Evolutionary conservation across 164 flowering plant species (phyloP), one percentile per base, ranked within the genome.

Genomic region (Nymphaea colorata): DNA sequence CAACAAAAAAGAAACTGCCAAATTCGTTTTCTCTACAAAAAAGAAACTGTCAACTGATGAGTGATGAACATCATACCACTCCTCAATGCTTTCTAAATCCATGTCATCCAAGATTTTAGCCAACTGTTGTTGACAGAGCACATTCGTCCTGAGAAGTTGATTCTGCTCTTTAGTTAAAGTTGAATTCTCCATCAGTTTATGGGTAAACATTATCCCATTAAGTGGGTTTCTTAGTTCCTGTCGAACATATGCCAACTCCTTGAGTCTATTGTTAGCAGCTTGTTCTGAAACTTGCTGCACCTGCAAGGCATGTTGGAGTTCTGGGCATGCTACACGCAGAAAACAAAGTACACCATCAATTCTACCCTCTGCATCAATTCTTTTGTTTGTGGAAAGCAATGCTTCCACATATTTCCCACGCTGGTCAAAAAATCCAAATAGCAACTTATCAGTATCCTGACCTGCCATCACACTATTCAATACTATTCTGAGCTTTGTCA

Each of bases 241-340:
- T 17, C 85, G 87, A 64, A 89, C 51, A 70, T 86, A 87, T 14
- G 83, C 71, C 71, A 88, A 65, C 68, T 82, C 82, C 67, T 78
- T 85, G 17, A 79, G 81, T 70, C 82, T 82, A 67, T 72, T 74
- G 63, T 67, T 74, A 25, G 90, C 85, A 75, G 90, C 88, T 60
- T 81, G 81, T 70, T 90, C 90, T 11, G 93, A 84, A 62, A 84
- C 73, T 61, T 71, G 75, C 74, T 89, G 96, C 63, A 83, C 73
- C 70, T 82, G 81, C 67, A 89, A 55, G 41, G 91, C 87, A 55
- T 86, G 81, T 67, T 89, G 86, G 69, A 89, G 90, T 67, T 89
- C 96, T 25, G 87, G 86, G 65, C 89, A 85, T n/a, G 96, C 76
- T 47, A 89, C 80, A 67, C 85, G 88, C 76, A 89, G 74, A 79